Conservation (phyloP, 345 rosid species). For the Mangifera indica region DNA sequence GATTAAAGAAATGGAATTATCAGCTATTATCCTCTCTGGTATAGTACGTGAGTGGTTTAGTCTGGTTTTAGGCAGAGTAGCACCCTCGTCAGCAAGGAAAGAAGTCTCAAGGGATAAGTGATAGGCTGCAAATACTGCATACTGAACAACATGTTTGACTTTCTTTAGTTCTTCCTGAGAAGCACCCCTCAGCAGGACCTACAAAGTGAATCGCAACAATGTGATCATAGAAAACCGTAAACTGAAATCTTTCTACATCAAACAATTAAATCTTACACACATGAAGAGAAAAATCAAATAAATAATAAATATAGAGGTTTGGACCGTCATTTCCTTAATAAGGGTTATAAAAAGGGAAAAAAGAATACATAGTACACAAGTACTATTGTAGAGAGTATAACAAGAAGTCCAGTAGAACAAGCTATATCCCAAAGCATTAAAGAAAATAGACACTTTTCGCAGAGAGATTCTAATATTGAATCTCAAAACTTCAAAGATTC, state of each 20-base stretch:
- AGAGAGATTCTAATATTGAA: background rate
- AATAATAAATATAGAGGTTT: background rate
- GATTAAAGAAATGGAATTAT: constrained; percentile 36
- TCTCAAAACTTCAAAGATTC: constrained; percentile 1
- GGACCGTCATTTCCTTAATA: background rate
- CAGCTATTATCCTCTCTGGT: constrained; percentile 45
- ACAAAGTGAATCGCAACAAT: constrained; percentile 25
- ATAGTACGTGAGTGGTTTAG: constrained; percentile 37
- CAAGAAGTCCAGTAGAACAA: background rate
- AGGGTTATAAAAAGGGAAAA: background rate
- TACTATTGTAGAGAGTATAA: background rate
- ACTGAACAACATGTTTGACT: constrained; percentile 85
- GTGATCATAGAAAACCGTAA: constrained; percentile 22
- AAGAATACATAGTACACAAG: background rate
- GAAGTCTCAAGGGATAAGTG: constrained; percentile 93
- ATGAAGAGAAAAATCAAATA: constrained; percentile 2
- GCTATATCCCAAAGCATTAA: constrained; percentile 3
- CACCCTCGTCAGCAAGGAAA: constrained; percentile 99
- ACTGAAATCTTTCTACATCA: background rate
- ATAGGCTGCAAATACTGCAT: constrained; percentile 95
- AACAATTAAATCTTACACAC: constrained; percentile 12
- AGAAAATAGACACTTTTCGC: background rate
- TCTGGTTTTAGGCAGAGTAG: constrained; percentile 72
- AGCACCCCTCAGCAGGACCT: constrained; percentile 81
- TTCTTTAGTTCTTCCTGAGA: constrained; percentile 85